Evolutionary conservation across 2,329 filamentous ascomycete species (phyloP).

Genomic region (Aureobasidium vineae): DNA sequence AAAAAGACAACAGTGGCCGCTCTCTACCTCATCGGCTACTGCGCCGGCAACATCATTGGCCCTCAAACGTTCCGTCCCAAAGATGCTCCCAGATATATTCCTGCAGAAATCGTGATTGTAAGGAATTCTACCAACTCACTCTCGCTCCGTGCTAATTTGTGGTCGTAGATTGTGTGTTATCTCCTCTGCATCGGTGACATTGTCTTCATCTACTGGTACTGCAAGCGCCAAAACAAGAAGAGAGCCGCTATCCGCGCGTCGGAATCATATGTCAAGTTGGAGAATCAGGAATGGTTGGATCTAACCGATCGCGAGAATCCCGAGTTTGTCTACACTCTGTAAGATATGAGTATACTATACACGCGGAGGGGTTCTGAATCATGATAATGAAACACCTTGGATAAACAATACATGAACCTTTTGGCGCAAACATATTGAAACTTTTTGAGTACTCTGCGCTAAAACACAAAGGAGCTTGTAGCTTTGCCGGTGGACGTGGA

Average conservation of each 20-base stretch:
- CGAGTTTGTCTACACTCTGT: conserved; percentile 61
- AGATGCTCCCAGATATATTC: conserved; percentile 60
- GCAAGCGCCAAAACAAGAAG: conserved; percentile 56
- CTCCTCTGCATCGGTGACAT: conserved; percentile 54
- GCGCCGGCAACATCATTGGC: conserved; percentile 57
- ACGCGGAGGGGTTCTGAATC: no score
- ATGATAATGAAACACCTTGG: no score
- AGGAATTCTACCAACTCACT: not conserved
- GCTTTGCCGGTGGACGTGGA: no score
- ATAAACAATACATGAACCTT: no score
- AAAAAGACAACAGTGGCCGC: conserved; percentile 60
- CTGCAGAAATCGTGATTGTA: conserved; percentile 58
- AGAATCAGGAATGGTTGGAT: conserved; percentile 61
- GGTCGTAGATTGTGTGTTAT: conserved; percentile 53
- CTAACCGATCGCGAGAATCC: conserved; percentile 51
- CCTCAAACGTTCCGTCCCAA: conserved; percentile 58
- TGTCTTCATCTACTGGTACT: conserved; percentile 63
- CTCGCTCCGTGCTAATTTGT: no score
- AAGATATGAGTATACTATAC: conserved; percentile 22
- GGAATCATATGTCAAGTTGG: conserved; percentile 59
- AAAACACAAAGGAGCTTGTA: no score
- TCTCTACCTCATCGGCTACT: conserved; percentile 54
- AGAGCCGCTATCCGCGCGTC: conserved; percentile 55
- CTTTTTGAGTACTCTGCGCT: no score
- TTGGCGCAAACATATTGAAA: no score